Percentiles rank a stretch among this genome's conserved stretches.
phyloP scores from a whole-genome alignment of 2,329 filamentous ascomycete genomes.

The Fusarium floridanum region DNA sequence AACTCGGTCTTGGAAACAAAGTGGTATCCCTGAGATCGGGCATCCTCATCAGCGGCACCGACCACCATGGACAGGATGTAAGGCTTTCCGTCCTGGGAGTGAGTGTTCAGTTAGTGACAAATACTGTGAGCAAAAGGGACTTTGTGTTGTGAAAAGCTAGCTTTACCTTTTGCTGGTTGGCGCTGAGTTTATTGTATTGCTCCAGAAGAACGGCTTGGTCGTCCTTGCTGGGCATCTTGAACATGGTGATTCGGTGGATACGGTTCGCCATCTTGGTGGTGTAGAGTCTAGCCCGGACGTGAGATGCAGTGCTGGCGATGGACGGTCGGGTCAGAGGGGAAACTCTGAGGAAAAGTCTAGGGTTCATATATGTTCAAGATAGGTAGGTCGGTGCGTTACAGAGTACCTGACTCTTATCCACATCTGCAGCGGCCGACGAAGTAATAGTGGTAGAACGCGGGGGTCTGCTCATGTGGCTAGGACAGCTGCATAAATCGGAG shows the following conservation, averaged over 20 bases:
- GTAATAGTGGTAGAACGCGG: too few relatives aligned
- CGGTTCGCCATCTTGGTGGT: slow-evolving; percentile 55
- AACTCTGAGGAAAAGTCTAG: slow-evolving; percentile 17
- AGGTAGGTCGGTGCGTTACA: background rate
- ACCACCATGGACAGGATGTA: slow-evolving; percentile 74
- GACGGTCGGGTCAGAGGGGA: slow-evolving; percentile 8
- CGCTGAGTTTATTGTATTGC: slow-evolving; percentile 58
- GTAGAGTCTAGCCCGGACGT: background rate
- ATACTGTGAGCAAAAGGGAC: background rate
- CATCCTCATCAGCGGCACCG: slow-evolving; percentile 66
- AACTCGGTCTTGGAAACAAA: slow-evolving; percentile 74
- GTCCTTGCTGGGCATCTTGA: slow-evolving; percentile 63
- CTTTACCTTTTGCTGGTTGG: slow-evolving; percentile 58
- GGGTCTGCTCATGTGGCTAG: too few relatives aligned
- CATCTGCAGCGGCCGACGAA: too few relatives aligned
- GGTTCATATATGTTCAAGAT: slow-evolving; percentile 29
- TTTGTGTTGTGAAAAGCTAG: background rate
- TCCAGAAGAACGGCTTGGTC: slow-evolving; percentile 60
- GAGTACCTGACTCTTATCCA: too few relatives aligned
- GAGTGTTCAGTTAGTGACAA: background rate
- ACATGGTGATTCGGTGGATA: slow-evolving; percentile 65
- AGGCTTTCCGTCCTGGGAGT: slow-evolving; percentile 74
- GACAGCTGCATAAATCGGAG: too few relatives aligned
- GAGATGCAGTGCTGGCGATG: slow-evolving; percentile 1
- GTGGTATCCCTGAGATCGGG: slow-evolving; percentile 75